Percentiles rank a stretch among this genome's conserved stretches.
phyloP scores from a whole-genome alignment of 108 stramenopile species.

The Nitzschia sp. region DNA sequence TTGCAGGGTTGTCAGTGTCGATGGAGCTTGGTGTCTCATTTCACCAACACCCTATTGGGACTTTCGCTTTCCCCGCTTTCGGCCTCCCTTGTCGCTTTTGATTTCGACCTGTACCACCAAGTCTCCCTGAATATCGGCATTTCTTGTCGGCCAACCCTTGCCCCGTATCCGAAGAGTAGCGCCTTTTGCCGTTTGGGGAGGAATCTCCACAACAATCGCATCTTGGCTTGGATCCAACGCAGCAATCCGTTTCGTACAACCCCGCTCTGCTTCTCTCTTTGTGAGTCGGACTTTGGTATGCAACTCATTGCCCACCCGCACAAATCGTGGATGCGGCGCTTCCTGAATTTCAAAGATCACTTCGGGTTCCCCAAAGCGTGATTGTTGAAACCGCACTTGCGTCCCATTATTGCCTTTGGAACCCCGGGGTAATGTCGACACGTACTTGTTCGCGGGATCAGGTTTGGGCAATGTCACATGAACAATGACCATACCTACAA shows the following conservation, averaged over 20 bases:
- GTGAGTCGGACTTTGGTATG: constrained; percentile 44
- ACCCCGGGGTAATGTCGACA: constrained; percentile 38
- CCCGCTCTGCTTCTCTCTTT: constrained; percentile 36
- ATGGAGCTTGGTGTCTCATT: too few relatives aligned
- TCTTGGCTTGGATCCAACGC: constrained; percentile 38
- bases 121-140: constrained; percentile 5
- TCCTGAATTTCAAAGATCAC: constrained; percentile 70
- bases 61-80: not conserved
- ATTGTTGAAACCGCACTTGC: constrained; percentile 41
- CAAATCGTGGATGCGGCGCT: constrained; percentile 49
- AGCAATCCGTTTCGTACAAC: constrained; percentile 56
- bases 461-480: constrained; percentile 54
- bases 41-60: not conserved
- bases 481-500: constrained; percentile 41
- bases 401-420: constrained; percentile 67
- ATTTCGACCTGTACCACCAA: constrained; percentile 11
- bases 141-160: constrained; percentile 66
- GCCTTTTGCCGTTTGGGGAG: constrained; percentile 22
- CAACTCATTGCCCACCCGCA: constrained; percentile 64
- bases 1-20: too few relatives aligned
- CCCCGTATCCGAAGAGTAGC: constrained; percentile 44
- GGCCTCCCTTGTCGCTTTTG: not conserved
- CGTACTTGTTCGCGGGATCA: constrained; percentile 30
- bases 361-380: constrained; percentile 35
- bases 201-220: constrained; percentile 44